These are phyloP conservation scores for Ordospora colligata DNA, from an alignment of 371 early-diverging fungal species.

Conservation along the genomic window DNA sequence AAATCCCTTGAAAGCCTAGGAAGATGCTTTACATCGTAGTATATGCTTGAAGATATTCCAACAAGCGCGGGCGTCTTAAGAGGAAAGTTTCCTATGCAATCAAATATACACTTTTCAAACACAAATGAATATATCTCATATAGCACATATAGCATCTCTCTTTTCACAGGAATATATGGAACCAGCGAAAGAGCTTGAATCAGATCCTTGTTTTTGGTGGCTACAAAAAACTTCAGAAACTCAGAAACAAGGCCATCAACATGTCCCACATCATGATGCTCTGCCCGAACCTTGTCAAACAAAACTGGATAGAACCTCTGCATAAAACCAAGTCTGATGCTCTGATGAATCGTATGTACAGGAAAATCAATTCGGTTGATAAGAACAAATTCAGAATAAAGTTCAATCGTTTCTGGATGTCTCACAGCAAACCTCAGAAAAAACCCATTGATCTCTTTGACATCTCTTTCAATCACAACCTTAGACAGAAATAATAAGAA, in stretches of 20 bases:
- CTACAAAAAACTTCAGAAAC: constrained; percentile 8
- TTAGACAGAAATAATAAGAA: not conserved
- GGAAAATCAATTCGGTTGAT: constrained; percentile 13
- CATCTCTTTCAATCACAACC: not conserved
- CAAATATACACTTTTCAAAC: not conserved
- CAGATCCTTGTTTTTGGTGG: not conserved
- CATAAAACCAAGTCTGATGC: not conserved
- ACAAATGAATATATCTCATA: constrained; percentile 15
- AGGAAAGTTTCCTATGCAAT: not conserved
- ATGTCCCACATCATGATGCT: not conserved
- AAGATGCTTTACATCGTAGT: not conserved
- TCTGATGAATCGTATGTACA: not conserved
- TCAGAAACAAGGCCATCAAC: constrained; percentile 11
- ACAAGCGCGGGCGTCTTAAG: constrained; percentile 28
- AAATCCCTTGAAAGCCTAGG: not conserved
- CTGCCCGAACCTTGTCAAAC: constrained; percentile 1
- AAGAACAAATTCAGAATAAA: not conserved
- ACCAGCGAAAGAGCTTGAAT: not conserved
- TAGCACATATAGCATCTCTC: not conserved
- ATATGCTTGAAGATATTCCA: constrained; percentile 13
- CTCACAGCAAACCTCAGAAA: not conserved
- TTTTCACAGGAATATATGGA: constrained; percentile 7
- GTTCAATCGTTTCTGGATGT: constrained; percentile 1
- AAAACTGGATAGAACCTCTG: not conserved
- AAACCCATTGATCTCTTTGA: not conserved